Conservation (phyloP, 768 basidiomycete species). For the Russula compacta region DNA sequence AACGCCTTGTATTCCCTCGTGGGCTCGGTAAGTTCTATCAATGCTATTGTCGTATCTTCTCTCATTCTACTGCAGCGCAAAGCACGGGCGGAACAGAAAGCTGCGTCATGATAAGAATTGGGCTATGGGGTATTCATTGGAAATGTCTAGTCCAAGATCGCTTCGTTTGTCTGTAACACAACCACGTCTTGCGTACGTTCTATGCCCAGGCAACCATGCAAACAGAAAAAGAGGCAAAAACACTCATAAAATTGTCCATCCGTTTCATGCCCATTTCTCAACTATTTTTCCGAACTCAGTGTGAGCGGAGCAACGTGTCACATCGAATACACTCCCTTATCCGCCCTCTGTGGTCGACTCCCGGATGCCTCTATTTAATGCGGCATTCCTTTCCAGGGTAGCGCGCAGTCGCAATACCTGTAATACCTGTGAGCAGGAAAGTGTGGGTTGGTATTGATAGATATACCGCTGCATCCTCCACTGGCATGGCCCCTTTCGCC, state of each 20-base stretch:
- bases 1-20: conserved; percentile 64
- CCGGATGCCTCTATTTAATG: conserved; percentile 8
- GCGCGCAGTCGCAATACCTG: conserved; percentile 67
- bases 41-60: background rate
- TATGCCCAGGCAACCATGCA: conserved; percentile 16
- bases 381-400: conserved; percentile 24
- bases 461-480: conserved; percentile 76
- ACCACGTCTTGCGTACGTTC: conserved; percentile 12
- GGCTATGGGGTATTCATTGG: background rate
- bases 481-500: conserved; percentile 77
- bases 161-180: conserved; percentile 12
- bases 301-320: background rate
- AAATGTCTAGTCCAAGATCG: conserved; percentile 1
- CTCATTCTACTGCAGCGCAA: conserved; percentile 39
- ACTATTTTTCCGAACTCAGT: background rate
- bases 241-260: background rate
- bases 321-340: background rate
- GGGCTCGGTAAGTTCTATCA: conserved; percentile 54
- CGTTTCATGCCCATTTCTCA: background rate
- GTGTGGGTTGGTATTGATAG: background rate
- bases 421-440: background rate
- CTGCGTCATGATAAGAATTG: conserved; percentile 30
- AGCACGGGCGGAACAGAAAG: conserved; percentile 55
- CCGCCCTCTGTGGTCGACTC: conserved; percentile 8
- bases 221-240: conserved; percentile 24